A percentile compares a stretch with the other conserved stretches of the same genome.
Evolutionary conservation across 164 flowering plant genomes (phyloP).

Genomic region (Piper betle): DNA sequence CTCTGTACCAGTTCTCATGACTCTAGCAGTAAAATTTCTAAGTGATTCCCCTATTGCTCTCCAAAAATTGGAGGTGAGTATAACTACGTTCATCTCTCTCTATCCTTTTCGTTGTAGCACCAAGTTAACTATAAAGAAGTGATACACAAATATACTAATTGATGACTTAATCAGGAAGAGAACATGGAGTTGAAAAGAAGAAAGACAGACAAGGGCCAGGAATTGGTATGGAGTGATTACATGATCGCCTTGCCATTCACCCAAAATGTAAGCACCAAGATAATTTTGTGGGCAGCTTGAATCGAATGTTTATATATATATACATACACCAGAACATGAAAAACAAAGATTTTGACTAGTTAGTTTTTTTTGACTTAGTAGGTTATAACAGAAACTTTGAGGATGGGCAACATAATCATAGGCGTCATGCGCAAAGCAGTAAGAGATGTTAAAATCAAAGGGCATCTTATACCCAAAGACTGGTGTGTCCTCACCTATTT

Average conservation of each 20-base stretch:
- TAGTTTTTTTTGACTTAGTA: conserved; percentile 9
- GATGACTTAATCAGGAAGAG: conserved; percentile 48
- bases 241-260: conserved; percentile 53
- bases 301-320: not conserved
- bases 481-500: conserved; percentile 77
- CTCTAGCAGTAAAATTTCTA: conserved; percentile 77
- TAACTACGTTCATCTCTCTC: not conserved
- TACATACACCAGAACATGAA: not conserved
- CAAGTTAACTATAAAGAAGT: not conserved
- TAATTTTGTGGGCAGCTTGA: not conserved
- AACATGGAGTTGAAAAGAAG: conserved; percentile 49
- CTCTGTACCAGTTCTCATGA: conserved; percentile 77
- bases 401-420: conserved; percentile 75
- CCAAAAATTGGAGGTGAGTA: conserved; percentile 45
- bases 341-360: not conserved
- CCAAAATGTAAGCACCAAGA: conserved; percentile 44
- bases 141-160: not conserved
- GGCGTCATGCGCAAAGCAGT: conserved; percentile 87
- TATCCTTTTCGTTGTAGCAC: not conserved
- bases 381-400: conserved; percentile 91
- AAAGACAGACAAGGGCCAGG: conserved; percentile 37
- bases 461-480: conserved; percentile 65
- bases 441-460: conserved; percentile 76
- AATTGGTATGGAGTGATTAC: conserved; percentile 56
- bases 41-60: conserved; percentile 74